Base-by-base conservation (phyloP, 345 rosid species). In the Firmiana major region DNA sequence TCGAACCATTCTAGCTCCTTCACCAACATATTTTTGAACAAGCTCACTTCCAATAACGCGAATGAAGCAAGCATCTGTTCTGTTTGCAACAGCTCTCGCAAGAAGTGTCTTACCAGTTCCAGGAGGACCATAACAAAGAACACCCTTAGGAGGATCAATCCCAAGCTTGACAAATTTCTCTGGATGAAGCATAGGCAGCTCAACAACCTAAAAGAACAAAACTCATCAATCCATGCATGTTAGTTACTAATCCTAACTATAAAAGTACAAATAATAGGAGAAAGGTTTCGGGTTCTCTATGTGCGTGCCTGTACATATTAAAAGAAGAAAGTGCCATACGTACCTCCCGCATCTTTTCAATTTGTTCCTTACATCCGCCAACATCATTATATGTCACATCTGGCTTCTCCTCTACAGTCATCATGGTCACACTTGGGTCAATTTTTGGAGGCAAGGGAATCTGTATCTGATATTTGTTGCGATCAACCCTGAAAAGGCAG, bases 401-500 rank as follows among this genome's bases (percentile, higher is more conserved):
- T 38, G 99, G 99, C 76, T 95, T 95, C 84, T 95, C 99, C 86
- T 95, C 99, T 8, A 93, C 99, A 0, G 98, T 95, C 99, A 95
- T 95, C 99, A 96, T 96, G 58, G 99, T 96, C 66, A 96, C 99
- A 80, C 99, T 96, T 57, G 99, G 99, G 86, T 96, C 99, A 74
- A 96, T 96, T 80, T 96, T 96, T 7, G 99, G 99, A 76, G 99
- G 99, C 86, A 96, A 82, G 12, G 99, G 98, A 68, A 96, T 96
- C 83, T 96, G 99, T 70, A 96, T 96, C 86, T 96, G 99, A 84
- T 95, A 95, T 75, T 95, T 95, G 77, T 95, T 95, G 16, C 98
- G 89, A 81, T 95, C 99, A n/a, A 95, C 99, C 78, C 99, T 95
- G 88, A 79, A 85, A 82, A 45, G 46, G 68, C 6, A 68, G 73